Evolutionary conservation across 495 filamentous ascomycete genomes (phyloP).

Genomic region (Copromyces sp.): DNA sequence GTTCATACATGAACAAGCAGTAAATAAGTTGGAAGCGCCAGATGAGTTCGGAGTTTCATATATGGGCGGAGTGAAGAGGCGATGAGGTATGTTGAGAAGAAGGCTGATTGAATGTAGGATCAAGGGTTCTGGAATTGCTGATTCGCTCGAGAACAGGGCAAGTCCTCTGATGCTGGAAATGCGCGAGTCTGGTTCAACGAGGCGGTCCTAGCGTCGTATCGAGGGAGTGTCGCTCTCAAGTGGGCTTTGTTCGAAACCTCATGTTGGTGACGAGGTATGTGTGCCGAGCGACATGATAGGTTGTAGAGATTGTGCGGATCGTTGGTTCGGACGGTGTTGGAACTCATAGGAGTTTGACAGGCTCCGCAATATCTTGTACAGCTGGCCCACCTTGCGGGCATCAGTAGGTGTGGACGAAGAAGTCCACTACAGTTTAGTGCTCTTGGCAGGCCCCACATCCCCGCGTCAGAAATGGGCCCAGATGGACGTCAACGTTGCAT

Average conservation of each 20-base stretch:
- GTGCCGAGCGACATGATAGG: not conserved
- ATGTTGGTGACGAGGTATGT: not conserved
- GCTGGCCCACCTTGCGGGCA: not conserved
- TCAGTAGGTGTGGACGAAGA: not conserved
- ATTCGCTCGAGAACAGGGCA: not conserved
- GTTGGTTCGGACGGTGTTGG: not conserved
- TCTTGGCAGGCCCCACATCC: not conserved
- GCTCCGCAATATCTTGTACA: not conserved
- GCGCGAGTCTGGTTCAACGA: fast-evolving
- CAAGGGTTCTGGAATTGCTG: not conserved
- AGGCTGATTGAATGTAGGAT: not conserved
- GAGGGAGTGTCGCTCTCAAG: not conserved
- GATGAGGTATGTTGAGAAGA: not conserved
- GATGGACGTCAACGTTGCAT: not conserved
- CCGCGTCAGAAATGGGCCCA: not conserved
- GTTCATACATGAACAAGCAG: not conserved
- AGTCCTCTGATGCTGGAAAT: fast-evolving
- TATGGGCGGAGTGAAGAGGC: not conserved
- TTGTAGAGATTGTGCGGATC: not conserved
- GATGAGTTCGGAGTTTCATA: not conserved
- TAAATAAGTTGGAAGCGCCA: not conserved
- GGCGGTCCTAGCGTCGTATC: fast-evolving
- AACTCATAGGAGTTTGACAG: not conserved
- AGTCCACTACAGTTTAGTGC: not conserved
- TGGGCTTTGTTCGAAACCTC: too few species aligned